Conservation (phyloP, 2,329 filamentous ascomycete species). For the Zelopaecilomyces penicillatus region DNA sequence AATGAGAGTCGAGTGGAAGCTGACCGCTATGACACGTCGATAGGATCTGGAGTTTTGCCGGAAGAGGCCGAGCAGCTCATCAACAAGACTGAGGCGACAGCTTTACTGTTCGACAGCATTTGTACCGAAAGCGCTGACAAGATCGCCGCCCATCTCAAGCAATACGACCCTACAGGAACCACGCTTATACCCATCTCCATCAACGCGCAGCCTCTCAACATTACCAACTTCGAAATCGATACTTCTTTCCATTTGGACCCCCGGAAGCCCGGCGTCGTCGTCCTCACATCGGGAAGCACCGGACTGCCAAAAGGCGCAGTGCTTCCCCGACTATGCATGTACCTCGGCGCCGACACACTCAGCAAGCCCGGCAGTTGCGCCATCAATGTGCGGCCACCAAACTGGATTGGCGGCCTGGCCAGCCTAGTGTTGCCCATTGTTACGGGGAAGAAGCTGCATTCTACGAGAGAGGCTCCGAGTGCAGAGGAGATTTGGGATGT, state of each 20-base stretch:
- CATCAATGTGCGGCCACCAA: conserved; percentile 11
- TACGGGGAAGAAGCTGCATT: conserved; percentile 10
- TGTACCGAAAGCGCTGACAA: conserved; percentile 2
- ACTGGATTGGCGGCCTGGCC: conserved; percentile 13
- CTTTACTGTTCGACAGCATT: conserved; percentile 5
- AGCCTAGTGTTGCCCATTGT: conserved; percentile 9
- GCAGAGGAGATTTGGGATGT: conserved; percentile 8
- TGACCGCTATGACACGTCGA: too few species aligned
- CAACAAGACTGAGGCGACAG: conserved; percentile 2
- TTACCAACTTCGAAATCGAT: conserved; percentile 6
- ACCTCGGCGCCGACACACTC: neutral
- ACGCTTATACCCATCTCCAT: conserved; percentile 5
- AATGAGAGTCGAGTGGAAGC: too few species aligned
- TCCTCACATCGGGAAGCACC: conserved; percentile 43
- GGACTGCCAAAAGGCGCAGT: conserved; percentile 49
- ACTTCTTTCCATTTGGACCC: conserved; percentile 6
- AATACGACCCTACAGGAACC: conserved; percentile 10
- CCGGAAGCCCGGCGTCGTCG: conserved; percentile 32
- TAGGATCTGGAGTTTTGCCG: conserved; percentile 5
- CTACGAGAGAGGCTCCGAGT: conserved; percentile 5
- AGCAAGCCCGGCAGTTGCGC: conserved; percentile 2
- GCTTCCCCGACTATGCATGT: conserved; percentile 29
- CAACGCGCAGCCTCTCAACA: conserved; percentile 6
- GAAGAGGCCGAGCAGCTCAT: conserved; percentile 12
- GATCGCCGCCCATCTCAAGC: conserved; percentile 1